Base-by-base conservation (phyloP, 139 green algal genomes). In the Chlorella ohadii region DNA sequence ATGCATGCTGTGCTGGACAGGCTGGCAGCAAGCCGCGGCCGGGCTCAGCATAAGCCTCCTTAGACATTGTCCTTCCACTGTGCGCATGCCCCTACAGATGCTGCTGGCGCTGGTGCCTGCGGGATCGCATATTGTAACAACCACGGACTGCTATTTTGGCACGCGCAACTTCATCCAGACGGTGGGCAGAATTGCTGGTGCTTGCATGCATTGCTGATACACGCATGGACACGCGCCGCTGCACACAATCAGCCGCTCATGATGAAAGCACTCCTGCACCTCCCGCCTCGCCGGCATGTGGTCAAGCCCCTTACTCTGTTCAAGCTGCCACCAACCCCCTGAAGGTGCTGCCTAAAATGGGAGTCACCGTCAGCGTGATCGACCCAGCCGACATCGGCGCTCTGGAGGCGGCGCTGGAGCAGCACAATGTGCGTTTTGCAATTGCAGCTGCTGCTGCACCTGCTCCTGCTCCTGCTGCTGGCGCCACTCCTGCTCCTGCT, bases 121-220 rank as follows among this genome's bases (percentile, higher is more conserved):
- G 31, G 94, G 95, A 4, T 97, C 97, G 7, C 97, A 99, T 92
- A 99, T 99, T 82, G 92, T 99, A 16, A 99, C 97, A 39, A 99
- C 97, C 41, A 98, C 94, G 25, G 97, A 99, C 90, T 99, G 97
- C 92, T 99, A 99, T 90, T 92, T 97, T 41, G 92, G 97, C 66
- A 99, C 97, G 13, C 93, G 97, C 27, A 63, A 82, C 59, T 82
- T 82, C 76, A 82, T 82, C 59, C 76, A 82, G 76, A 82, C 76
- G 9, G 76, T 59, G 51, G 2, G 51, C 2, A 13, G 51, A 59
- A 59, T 13, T 59, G 44, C 44, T 51, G 44, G 7, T 51, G 44
- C 44, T n/a, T n/a, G n/a, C n/a, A n/a, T n/a, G n/a, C n/a, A n/a
- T n/a, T n/a, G n/a, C n/a, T n/a, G n/a, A n/a, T n/a, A n/a, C n/a